A percentile compares a stretch with the other conserved stretches of the same genome.
Evolutionary conservation across 2,329 filamentous ascomycete species (phyloP).

Genomic region (Fusarium secorum): DNA sequence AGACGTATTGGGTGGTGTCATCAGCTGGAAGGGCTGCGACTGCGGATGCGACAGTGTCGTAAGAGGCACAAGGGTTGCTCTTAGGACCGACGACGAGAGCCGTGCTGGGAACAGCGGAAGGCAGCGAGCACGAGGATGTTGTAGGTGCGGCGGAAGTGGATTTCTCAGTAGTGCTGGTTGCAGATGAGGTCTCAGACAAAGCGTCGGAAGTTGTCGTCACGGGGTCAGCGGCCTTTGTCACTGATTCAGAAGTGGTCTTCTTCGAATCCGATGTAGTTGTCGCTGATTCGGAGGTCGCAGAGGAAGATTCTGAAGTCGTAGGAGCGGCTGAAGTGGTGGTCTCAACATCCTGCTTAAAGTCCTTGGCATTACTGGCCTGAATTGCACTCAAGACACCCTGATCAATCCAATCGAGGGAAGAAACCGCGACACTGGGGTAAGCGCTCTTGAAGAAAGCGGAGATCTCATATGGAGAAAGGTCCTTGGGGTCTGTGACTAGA

Average conservation of each 20-base stretch:
- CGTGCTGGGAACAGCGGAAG: constrained; percentile 34
- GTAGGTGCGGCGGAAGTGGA: constrained; percentile 3
- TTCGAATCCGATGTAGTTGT: neutral
- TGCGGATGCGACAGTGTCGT: constrained; percentile 53
- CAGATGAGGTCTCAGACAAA: neutral
- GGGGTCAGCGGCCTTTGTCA: neutral
- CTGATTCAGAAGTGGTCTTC: neutral
- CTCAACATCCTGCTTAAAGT: constrained; percentile 3
- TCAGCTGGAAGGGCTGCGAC: constrained; percentile 42
- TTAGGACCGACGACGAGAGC: constrained; percentile 52
- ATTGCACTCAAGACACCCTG: constrained; percentile 28
- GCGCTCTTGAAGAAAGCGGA: constrained; percentile 19
- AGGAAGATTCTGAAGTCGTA: neutral
- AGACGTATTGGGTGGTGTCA: constrained; percentile 51
- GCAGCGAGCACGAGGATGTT: constrained; percentile 6
- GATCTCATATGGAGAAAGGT: constrained; percentile 42
- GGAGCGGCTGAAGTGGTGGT: neutral
- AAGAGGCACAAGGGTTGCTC: constrained; percentile 51
- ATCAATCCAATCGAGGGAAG: constrained; percentile 33
- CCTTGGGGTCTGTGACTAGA: constrained; percentile 43
- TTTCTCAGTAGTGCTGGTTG: neutral
- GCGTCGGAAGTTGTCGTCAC: neutral
- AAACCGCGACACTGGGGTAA: constrained; percentile 19
- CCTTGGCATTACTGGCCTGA: constrained; percentile 27
- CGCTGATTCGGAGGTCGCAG: neutral